Evolutionary conservation across 805 yeast species (phyloP).

Genomic region (Komagataella kurtzmanii): DNA sequence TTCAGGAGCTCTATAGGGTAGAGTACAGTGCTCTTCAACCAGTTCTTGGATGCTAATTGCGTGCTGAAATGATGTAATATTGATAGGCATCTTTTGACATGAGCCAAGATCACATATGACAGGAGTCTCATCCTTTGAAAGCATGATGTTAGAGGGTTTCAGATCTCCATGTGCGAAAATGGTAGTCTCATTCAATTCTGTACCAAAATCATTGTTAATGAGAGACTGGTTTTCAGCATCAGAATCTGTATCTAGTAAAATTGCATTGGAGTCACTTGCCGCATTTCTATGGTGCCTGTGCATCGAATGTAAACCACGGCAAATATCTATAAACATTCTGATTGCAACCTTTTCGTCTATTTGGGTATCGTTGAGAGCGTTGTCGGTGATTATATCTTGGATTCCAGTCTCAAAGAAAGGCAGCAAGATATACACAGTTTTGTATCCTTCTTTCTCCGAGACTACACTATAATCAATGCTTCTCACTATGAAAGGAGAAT

Average conservation of each 20-base stretch:
- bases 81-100: conserved; percentile 46
- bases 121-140: conserved; percentile 60
- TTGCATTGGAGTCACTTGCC: conserved; percentile 2
- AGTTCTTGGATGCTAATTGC: conserved; percentile 69
- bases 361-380: conserved; percentile 37
- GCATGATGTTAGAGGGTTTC: conserved; percentile 83
- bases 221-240: conserved; percentile 6
- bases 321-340: conserved; percentile 49
- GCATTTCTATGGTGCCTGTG: conserved; percentile 38
- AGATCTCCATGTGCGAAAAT: conserved; percentile 81
- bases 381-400: conserved; percentile 64
- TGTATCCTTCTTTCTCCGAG: conserved; percentile 69
- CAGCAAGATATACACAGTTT: conserved; percentile 62
- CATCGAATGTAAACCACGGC: conserved; percentile 65
- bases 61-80: conserved; percentile 45
- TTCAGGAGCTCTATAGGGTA: conserved; percentile 88
- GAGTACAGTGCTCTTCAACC: conserved; percentile 74
- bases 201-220: conserved; percentile 8
- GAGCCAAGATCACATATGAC: conserved; percentile 81
- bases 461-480: conserved; percentile 59
- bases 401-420: conserved; percentile 67
- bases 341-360: conserved; percentile 56
- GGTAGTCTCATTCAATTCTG: conserved; percentile 40
- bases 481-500: conserved; percentile 51
- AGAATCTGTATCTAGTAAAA: conserved; percentile 2